Evolutionary conservation across 345 rosid genomes (phyloP), one percentile per base, ranked within the genome.

Genomic region (Barbarea vulgaris): DNA sequence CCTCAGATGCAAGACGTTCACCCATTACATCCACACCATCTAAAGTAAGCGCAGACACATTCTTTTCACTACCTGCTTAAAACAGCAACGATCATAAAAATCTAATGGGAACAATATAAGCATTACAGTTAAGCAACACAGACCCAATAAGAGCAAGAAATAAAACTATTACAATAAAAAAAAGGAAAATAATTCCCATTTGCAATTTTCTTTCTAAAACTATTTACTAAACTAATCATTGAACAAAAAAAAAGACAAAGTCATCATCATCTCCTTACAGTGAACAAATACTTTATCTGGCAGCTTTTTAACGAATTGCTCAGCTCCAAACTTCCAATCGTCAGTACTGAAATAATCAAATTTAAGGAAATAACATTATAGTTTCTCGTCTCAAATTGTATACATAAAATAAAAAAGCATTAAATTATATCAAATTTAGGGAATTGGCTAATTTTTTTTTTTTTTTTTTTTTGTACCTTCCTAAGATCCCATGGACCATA

Each of bases 11-110:
- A 67, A 95, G 79, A 37, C 98, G 90, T 75, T 90, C 97, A 18
- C 99, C 99, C 99, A 95, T 95, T 63, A 95, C 94, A 80, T 92
- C 99, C 66, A 92, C 94, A 34, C 99, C 98, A 82, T 95, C 99
- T 47, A 95, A 71, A 36, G 94, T 87, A 75, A 85, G 85, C 63
- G 17, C 82, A 50, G 85, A 84, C 56, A 57, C 75, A 79, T 92
- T 95, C 19, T 87, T 80, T 46, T 95, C 91, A 48, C 99, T 95
- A 76, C 99, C 98, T 95, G 83, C 41, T 77, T 55, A 60, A 56
- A 21, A 65, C 57, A 55, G 37, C 36, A 52, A 11, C 70, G 70
- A 2, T 48, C 24, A 47, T 57, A 69, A 76, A 59, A 59, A 63
- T 24, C 57, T 55, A n/a, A n/a, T 53, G 18, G 9, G 33, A 18